Conservation (phyloP, 768 basidiomycete genomes). For the Boletales sp. region DNA sequence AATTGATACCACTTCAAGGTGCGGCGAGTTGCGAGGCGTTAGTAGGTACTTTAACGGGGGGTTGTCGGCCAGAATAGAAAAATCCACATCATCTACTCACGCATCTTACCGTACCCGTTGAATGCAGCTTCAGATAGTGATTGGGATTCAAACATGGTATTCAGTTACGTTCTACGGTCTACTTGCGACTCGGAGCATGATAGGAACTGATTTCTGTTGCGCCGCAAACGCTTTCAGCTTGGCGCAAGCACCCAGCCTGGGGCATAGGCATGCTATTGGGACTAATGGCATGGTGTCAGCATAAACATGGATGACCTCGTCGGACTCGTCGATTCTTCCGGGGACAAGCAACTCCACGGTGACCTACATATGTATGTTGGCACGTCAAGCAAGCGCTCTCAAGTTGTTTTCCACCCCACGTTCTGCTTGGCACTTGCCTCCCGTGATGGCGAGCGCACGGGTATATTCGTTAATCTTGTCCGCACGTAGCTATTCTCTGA, state of each 20-base stretch:
- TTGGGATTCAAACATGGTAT: too few relatives aligned
- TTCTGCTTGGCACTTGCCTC: conserved; percentile 58
- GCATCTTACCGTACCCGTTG: too few relatives aligned
- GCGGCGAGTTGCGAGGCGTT: too few relatives aligned
- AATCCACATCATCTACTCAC: too few relatives aligned
- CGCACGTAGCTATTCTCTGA: conserved; percentile 72
- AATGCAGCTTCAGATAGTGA: too few relatives aligned
- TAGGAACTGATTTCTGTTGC: not conserved
- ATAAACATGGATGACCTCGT: conserved; percentile 13
- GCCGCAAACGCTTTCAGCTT: conserved; percentile 11
- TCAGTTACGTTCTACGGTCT: too few relatives aligned
- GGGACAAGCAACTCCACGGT: conserved; percentile 40
- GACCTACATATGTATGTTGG: conserved; percentile 27
- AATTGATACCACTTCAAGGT: too few relatives aligned
- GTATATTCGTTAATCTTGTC: conserved; percentile 74
- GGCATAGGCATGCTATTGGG: conserved; percentile 19
- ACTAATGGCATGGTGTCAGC: conserved; percentile 16
- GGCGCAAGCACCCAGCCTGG: conserved; percentile 19
- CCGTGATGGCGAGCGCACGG: conserved; percentile 61
- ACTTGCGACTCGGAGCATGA: too few relatives aligned
- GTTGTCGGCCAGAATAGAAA: too few relatives aligned
- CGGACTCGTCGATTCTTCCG: conserved; percentile 19
- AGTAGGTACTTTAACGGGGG: too few relatives aligned
- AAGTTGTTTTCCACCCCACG: conserved; percentile 45
- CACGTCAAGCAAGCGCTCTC: not conserved